A percentile compares a stretch with the other conserved stretches of the same genome.
phyloP scores from a whole-genome alignment of 2,329 filamentous ascomycete genomes.

The Ustulina deusta region DNA sequence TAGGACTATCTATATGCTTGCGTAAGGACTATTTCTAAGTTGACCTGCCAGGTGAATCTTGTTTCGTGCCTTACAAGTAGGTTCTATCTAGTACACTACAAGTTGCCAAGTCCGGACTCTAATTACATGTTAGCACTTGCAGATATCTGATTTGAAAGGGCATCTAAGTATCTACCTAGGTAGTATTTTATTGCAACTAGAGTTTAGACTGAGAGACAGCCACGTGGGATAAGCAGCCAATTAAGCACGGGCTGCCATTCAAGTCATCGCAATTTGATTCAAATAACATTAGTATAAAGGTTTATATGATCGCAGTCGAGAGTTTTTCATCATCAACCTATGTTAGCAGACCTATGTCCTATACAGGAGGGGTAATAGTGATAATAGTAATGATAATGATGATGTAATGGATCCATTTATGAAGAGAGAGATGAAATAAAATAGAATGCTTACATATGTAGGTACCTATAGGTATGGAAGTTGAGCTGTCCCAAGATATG shows the following conservation, averaged over 20 bases:
- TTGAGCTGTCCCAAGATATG: too few species aligned
- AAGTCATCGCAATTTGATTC: not conserved
- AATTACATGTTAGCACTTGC: too few species aligned
- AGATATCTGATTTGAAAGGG: too few species aligned
- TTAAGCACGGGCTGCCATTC: not conserved
- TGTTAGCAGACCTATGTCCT: not conserved
- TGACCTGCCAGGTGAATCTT: too few species aligned
- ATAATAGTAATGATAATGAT: slow-evolving; percentile 15
- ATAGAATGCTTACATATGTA: too few species aligned
- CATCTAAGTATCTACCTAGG: too few species aligned
- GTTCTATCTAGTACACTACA: too few species aligned
- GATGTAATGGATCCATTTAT: slow-evolving; percentile 29
- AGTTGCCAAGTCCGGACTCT: too few species aligned
- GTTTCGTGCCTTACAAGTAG: too few species aligned
- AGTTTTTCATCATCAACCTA: not conserved
- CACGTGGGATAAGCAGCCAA: not conserved
- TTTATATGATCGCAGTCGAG: not conserved
- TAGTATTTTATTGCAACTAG: not conserved
- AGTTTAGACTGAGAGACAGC: not conserved
- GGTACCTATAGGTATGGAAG: too few species aligned
- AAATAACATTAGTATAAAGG: not conserved
- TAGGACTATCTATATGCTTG: too few species aligned
- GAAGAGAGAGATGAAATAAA: not conserved
- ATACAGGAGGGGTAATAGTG: slow-evolving; percentile 18
- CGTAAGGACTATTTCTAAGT: too few species aligned